Conservation (phyloP, 2,329 filamentous ascomycete genomes). For the Cercospora beticola region DNA sequence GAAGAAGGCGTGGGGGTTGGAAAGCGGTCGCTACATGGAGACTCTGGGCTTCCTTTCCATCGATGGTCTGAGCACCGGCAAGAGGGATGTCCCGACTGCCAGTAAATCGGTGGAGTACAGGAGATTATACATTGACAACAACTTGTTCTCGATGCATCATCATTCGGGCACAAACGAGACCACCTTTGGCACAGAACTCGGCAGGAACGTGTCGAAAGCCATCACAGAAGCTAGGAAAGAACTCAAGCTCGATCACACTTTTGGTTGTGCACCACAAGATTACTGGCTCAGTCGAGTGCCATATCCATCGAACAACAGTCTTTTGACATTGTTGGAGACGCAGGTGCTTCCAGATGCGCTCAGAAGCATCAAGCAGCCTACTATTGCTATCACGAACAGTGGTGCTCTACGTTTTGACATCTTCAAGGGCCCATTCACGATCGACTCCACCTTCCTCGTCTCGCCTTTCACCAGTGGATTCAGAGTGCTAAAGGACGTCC, state of each 20-base stretch:
- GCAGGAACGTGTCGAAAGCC: constrained; percentile 66
- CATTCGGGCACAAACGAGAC: constrained; percentile 72
- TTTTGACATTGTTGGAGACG: constrained; percentile 78
- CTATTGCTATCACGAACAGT: constrained; percentile 79
- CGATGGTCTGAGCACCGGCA: constrained; percentile 57
- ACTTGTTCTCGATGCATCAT: constrained; percentile 77
- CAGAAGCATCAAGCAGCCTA: constrained; percentile 50
- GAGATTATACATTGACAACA: constrained; percentile 90
- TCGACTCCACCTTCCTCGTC: constrained; percentile 80
- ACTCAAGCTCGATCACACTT: constrained; percentile 69
- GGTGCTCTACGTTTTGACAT: constrained; percentile 94
- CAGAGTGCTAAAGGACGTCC: constrained; percentile 74
- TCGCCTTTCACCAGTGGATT: constrained; percentile 85
- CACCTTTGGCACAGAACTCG: constrained; percentile 74
- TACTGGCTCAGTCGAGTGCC: constrained; percentile 79
- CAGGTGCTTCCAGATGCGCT: constrained; percentile 65
- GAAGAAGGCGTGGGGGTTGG: constrained; percentile 72
- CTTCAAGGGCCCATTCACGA: constrained; percentile 86
- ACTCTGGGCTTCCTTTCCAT: constrained; percentile 93
- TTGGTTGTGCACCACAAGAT: constrained; percentile 79
- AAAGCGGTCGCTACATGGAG: constrained; percentile 90
- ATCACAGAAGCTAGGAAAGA: constrained; percentile 69
- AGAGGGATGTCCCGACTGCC: constrained; percentile 36
- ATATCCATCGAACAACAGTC: constrained; percentile 70
- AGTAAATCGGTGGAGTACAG: constrained; percentile 59